Evolutionary conservation across 1,139 yeast genomes (phyloP).

Genomic region (Fermentozyma sake): DNA sequence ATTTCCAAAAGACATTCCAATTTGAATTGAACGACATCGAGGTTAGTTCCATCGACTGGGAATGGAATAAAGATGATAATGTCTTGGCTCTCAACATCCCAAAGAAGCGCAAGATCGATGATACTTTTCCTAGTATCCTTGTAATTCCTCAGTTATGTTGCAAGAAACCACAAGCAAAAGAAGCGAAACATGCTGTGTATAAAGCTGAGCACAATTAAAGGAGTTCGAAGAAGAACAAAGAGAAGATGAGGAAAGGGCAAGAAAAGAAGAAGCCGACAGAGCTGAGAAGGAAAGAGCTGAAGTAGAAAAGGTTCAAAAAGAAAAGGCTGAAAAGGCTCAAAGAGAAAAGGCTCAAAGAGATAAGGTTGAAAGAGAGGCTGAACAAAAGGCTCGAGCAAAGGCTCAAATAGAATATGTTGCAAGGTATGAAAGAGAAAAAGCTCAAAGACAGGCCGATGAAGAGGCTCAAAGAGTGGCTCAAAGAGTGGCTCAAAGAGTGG

Average conservation of each 20-base stretch:
- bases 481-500: slow-evolving; percentile 9
- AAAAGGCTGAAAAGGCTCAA: slow-evolving; percentile 7
- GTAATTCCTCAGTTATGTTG: slow-evolving; percentile 3
- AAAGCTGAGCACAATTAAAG: too few species aligned
- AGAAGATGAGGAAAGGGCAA: too few species aligned
- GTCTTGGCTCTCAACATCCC: slow-evolving; percentile 40
- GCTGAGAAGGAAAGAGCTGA: too few species aligned
- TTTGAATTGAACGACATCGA: slow-evolving; percentile 33
- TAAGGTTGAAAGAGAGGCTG: slow-evolving; percentile 9
- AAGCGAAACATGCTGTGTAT: too few species aligned
- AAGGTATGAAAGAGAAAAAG: too few species aligned
- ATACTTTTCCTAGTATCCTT: slow-evolving; percentile 8
- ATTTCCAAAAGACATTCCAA: slow-evolving; percentile 30
- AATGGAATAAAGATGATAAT: slow-evolving; percentile 26
- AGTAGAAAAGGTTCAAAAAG: too few species aligned
- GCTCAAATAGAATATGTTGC: too few species aligned
- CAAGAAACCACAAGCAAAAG: too few species aligned
- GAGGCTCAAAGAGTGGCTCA: slow-evolving; percentile 7
- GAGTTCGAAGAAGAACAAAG: too few species aligned
- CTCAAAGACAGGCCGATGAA: slow-evolving; percentile 9
- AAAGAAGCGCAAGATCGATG: slow-evolving; percentile 19
- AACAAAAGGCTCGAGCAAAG: too few species aligned
- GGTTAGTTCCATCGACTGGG: slow-evolving; percentile 33
- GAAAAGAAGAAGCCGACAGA: too few species aligned
- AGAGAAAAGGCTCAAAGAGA: too few species aligned